Conservation (phyloP, 306 rosid species). For the Rosa rugosa region DNA sequence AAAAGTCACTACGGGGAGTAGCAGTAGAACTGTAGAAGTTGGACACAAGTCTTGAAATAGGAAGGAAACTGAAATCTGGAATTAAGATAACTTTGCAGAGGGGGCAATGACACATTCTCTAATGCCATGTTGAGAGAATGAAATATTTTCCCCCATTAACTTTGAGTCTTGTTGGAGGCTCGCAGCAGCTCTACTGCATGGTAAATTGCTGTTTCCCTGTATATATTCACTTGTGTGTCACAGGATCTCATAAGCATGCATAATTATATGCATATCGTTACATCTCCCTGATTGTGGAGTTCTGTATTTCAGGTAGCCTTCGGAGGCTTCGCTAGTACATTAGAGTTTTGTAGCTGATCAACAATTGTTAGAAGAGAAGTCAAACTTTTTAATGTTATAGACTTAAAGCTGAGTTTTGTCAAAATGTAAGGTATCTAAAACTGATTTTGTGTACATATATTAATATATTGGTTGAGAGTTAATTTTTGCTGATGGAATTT, state of each 20-base stretch:
- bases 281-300: constrained; percentile 4
- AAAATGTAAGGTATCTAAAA: constrained; percentile 13
- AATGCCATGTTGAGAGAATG: constrained; percentile 3
- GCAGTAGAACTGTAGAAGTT: constrained; percentile 30
- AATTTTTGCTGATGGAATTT: not conserved
- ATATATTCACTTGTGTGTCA: not conserved
- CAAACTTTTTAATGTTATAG: constrained; percentile 8
- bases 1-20: constrained; percentile 23
- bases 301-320: constrained; percentile 12
- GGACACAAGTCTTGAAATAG: constrained; percentile 25
- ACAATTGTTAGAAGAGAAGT: not conserved
- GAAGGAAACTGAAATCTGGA: constrained; percentile 21
- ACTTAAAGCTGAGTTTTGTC: constrained; percentile 18
- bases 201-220: constrained; percentile 10
- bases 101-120: constrained; percentile 13
- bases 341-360: constrained; percentile 10
- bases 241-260: not conserved
- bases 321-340: not conserved
- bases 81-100: constrained; percentile 11
- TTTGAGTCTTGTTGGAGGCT: constrained; percentile 11
- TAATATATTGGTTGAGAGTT: not conserved
- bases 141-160: constrained; percentile 12
- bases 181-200: not conserved
- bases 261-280: not conserved
- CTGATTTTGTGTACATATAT: constrained; percentile 4